These are phyloP conservation scores for Amborella trichopoda DNA, from an alignment of 164 flowering plant species.

Conservation along the genomic window DNA sequence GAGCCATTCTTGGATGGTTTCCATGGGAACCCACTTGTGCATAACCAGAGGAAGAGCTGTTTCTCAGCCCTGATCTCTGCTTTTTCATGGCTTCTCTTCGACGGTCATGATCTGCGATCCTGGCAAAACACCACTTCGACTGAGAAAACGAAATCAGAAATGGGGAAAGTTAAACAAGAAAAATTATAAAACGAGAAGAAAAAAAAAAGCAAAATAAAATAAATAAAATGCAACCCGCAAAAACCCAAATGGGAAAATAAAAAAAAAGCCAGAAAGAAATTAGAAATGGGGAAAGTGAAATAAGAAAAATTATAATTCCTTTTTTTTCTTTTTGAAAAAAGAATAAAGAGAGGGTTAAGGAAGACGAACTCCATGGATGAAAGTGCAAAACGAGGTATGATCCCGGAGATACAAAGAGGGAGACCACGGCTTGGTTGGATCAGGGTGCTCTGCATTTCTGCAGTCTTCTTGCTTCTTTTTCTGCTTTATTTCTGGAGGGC, in stretches of 20 bases:
- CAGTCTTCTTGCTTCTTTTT: not conserved
- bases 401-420: slow-evolving; percentile 35
- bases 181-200: no score
- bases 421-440: slow-evolving; percentile 22
- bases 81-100: slow-evolving; percentile 31
- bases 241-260: no score
- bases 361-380: slow-evolving; percentile 24
- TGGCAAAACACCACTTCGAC: slow-evolving; percentile 7
- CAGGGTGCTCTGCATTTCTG: slow-evolving; percentile 20
- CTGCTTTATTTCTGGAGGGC: not conserved
- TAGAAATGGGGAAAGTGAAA: no score
- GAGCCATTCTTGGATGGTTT: slow-evolving; percentile 1
- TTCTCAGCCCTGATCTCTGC: slow-evolving; percentile 19
- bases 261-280: no score
- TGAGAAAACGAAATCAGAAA: not conserved
- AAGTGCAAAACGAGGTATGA: slow-evolving; percentile 17
- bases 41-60: no score
- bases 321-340: no score
- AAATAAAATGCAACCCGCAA: no score
- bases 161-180: not conserved
- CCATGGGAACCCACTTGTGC: no score
- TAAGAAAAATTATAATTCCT: no score
- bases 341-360: no score
- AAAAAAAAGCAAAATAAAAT: no score
- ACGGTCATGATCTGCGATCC: slow-evolving; percentile 42